A percentile compares a stretch with the other conserved stretches of the same genome.
phyloP scores from a whole-genome alignment of 2,329 filamentous ascomycete species.

The Magnaporthiopsis rhizophila region DNA sequence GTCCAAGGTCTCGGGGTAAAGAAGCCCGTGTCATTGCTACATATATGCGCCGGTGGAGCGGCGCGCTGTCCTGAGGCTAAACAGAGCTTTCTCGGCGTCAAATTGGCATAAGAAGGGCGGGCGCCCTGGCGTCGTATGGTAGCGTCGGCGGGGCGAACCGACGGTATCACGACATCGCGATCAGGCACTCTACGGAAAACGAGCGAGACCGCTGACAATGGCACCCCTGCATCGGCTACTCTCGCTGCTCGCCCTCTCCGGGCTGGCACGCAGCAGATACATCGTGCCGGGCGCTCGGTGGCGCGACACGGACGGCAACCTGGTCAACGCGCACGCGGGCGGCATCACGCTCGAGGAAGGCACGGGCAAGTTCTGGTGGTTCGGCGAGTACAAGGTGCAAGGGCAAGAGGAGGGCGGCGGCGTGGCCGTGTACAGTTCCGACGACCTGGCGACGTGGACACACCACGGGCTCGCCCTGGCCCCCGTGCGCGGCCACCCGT shows the following conservation, averaged over 20 bases:
- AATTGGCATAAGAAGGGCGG: not conserved
- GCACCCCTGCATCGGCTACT: not conserved
- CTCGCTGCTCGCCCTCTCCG: not conserved
- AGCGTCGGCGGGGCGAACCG: too few species aligned
- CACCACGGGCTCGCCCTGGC: constrained; percentile 48
- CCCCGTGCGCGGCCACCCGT: constrained; percentile 44
- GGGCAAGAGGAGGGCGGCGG: constrained; percentile 52
- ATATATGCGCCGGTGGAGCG: not conserved
- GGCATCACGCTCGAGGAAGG: constrained; percentile 43
- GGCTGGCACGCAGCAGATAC: constrained; percentile 23
- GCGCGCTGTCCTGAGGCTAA: not conserved
- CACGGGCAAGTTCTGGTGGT: constrained; percentile 49
- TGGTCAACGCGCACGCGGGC: constrained; percentile 55
- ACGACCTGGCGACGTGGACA: constrained; percentile 52
- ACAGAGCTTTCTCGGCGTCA: not conserved
- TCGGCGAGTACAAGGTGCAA: constrained; percentile 53
- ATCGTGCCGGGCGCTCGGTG: constrained; percentile 55
- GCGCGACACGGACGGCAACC: constrained; percentile 50
- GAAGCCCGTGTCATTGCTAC: not conserved
- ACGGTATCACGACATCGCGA: too few species aligned
- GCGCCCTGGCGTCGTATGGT: too few species aligned
- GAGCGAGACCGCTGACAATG: not conserved
- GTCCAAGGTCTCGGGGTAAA: not conserved
- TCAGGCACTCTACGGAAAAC: too few species aligned
- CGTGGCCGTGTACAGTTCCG: constrained; percentile 52